These are phyloP conservation scores for Paracamarosporium sp. DNA, from an alignment of 2,329 filamentous ascomycete genomes.

Conservation along the genomic window DNA sequence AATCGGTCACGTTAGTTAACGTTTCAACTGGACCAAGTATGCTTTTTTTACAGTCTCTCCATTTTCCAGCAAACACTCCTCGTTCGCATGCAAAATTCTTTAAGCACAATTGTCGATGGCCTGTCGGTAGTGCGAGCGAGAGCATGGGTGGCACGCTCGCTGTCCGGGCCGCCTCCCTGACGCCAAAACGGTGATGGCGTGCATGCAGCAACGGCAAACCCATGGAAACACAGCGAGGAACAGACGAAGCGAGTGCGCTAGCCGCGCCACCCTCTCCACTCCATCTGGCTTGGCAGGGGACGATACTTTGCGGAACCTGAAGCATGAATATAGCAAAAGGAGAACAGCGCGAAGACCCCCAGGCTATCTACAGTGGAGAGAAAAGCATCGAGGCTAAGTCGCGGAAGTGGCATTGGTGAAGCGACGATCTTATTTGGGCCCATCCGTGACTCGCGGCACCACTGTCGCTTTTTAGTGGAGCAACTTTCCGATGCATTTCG, in stretches of 20 bases:
- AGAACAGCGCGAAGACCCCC: conserved; percentile 2
- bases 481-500: not conserved
- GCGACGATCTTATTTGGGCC: not conserved
- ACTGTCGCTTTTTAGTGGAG: not conserved
- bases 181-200: not conserved
- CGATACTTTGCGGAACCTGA: conserved; percentile 10
- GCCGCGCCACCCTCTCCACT: conserved; percentile 17
- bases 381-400: conserved; percentile 6
- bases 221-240: conserved; percentile 32
- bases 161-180: not conserved
- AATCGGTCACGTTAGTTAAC: not conserved
- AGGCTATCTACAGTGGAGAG: conserved; percentile 12
- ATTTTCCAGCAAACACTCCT: not conserved
- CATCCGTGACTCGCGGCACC: conserved; percentile 2
- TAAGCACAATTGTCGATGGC: not conserved
- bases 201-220: conserved; percentile 9
- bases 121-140: not conserved
- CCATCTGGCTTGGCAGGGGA: conserved; percentile 40
- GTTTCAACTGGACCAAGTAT: not conserved
- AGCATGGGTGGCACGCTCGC: not conserved
- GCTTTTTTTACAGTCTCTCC: not conserved
- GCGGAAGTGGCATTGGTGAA: not conserved
- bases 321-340: conserved; percentile 12
- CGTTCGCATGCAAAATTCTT: not conserved
- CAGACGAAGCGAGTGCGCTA: conserved; percentile 30